Percentiles rank a stretch among this genome's conserved stretches.
Conservation (phyloP, 1,139 yeast genomes). For the Protomyces arabidopsidicola region DNA sequence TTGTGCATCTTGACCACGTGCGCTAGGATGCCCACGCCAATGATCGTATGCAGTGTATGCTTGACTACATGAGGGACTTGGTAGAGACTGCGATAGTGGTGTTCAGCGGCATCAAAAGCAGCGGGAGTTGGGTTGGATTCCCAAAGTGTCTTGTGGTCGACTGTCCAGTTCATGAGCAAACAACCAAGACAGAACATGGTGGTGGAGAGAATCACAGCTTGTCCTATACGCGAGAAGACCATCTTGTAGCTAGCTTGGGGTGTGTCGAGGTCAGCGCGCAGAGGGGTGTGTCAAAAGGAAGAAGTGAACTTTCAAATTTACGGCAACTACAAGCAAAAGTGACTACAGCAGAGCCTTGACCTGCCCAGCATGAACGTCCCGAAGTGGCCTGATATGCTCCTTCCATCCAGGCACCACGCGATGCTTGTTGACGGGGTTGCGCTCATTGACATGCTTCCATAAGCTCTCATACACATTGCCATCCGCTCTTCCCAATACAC, state of each 20-base stretch:
- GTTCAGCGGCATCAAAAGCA: slow-evolving; percentile 58
- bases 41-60: slow-evolving; percentile 57
- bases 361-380: slow-evolving; percentile 1
- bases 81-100: slow-evolving; percentile 72
- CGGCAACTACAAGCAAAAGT: no score
- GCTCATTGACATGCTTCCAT: slow-evolving; percentile 19
- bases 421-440: slow-evolving; percentile 10
- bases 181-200: slow-evolving; percentile 76
- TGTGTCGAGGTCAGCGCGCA: neutral
- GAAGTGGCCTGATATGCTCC: slow-evolving; percentile 8
- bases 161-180: slow-evolving; percentile 72
- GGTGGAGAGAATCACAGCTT: slow-evolving; percentile 38
- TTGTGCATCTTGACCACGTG: slow-evolving; percentile 73
- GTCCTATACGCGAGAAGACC: slow-evolving; percentile 15
- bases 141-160: slow-evolving; percentile 78
- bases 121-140: slow-evolving; percentile 46
- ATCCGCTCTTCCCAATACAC: slow-evolving; percentile 76
- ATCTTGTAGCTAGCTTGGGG: neutral
- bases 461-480: slow-evolving; percentile 77
- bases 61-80: slow-evolving; percentile 56
- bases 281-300: no score
- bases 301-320: no score
- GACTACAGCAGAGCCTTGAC: slow-evolving; percentile 1
- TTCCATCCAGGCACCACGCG: slow-evolving; percentile 9
- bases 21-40: slow-evolving; percentile 64